These are phyloP conservation scores for Xylaria cubensis DNA, from an alignment of 495 filamentous ascomycete species.

Conservation along the genomic window DNA sequence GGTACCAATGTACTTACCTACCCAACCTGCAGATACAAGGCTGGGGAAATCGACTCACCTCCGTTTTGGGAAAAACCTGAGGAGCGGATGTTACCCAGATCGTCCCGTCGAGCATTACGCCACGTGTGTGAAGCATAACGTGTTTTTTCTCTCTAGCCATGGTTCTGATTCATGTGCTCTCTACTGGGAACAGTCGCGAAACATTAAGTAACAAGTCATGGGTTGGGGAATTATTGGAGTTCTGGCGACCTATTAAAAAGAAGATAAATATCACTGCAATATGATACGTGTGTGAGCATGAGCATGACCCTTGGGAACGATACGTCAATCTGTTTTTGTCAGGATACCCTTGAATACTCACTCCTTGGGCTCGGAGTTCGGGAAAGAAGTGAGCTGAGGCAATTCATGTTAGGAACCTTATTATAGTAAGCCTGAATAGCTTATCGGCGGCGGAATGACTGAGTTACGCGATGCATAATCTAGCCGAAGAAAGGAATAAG, in stretches of 20 bases:
- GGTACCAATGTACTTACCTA: background rate
- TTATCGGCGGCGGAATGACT: background rate
- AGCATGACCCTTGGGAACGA: background rate
- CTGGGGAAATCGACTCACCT: background rate
- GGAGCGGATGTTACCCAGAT: conserved; percentile 23
- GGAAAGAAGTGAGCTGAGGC: conserved; percentile 17
- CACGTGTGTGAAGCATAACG: conserved; percentile 26
- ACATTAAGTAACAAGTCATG: background rate
- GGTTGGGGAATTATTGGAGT: background rate
- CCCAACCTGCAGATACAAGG: background rate
- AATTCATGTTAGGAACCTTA: conserved; percentile 8
- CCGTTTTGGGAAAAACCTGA: conserved; percentile 23
- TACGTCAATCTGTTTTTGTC: conserved; percentile 2
- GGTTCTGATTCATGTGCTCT: background rate
- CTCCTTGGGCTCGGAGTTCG: conserved; percentile 12
- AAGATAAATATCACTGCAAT: background rate
- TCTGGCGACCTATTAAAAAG: no score
- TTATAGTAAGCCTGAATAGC: conserved; percentile 12
- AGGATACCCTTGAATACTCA: background rate
- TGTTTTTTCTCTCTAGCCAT: background rate
- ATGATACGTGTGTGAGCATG: background rate
- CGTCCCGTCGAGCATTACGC: conserved; percentile 21
- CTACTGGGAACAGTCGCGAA: background rate
- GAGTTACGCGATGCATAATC: conserved; percentile 12
- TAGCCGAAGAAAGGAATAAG: background rate